Conservation (phyloP, 2,329 filamentous ascomycete species). For the Ophiostoma pallidulum region DNA sequence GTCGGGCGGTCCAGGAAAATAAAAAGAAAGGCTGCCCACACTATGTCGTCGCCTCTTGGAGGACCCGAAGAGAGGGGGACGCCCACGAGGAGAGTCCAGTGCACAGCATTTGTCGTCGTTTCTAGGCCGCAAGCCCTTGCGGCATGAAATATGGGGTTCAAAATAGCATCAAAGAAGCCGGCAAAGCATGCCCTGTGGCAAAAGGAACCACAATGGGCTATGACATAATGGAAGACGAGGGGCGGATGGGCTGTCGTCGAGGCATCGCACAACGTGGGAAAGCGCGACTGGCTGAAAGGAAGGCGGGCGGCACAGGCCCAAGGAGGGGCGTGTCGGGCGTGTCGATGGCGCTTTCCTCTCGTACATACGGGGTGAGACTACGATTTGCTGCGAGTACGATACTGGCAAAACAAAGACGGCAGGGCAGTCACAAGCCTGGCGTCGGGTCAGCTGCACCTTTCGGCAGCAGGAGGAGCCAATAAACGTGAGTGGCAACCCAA, state of each 20-base stretch:
- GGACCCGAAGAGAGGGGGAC: no score
- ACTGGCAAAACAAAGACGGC: slow-evolving; percentile 3
- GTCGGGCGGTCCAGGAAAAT: background rate
- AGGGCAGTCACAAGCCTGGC: background rate
- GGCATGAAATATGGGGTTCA: no score
- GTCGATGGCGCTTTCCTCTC: no score
- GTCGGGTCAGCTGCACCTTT: background rate
- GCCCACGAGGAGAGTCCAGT: no score
- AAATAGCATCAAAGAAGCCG: no score
- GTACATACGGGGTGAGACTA: no score
- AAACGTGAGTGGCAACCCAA: slow-evolving; percentile 8
- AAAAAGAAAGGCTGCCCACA: no score
- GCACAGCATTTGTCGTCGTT: no score
- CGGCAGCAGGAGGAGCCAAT: slow-evolving; percentile 12
- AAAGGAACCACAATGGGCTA: no score
- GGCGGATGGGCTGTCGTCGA: slow-evolving; percentile 19
- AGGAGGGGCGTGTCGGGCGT: slow-evolving; percentile 1
- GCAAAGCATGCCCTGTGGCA: background rate
- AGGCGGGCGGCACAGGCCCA: no score
- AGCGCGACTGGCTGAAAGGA: slow-evolving; percentile 22
- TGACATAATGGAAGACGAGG: slow-evolving; percentile 4
- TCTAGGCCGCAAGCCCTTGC: no score
- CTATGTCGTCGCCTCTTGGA: no score
- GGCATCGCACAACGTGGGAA: slow-evolving; percentile 31
- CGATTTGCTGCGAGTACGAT: background rate